Conservation (phyloP, 2,329 filamentous ascomycete genomes). For the Bimuria novae-zelandiae region DNA sequence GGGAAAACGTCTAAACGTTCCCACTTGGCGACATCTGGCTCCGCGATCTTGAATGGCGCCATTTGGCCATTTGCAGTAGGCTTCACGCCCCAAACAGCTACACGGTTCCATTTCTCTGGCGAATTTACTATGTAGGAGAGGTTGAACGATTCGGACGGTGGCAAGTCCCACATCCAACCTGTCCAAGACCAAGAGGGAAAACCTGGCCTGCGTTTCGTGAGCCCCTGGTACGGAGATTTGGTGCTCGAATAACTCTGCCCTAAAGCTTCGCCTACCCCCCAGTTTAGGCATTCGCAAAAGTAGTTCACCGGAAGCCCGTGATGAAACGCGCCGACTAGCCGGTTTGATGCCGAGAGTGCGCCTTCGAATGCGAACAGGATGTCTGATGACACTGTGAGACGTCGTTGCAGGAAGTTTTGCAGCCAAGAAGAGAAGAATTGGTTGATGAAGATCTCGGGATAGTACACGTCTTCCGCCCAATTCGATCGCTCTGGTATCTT, state of each 20-base stretch:
- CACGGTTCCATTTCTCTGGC: background rate
- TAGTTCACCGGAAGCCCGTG: constrained; percentile 4
- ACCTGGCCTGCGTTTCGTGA: constrained; percentile 6
- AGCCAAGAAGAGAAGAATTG: background rate
- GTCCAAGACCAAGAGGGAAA: constrained; percentile 12
- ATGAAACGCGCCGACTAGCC: constrained; percentile 2
- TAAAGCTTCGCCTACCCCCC: background rate
- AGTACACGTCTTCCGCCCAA: constrained; percentile 6
- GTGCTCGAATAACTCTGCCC: background rate
- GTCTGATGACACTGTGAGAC: constrained; percentile 7
- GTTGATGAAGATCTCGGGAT: constrained; percentile 1
- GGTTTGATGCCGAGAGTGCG: constrained; percentile 2
- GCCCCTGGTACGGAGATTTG: background rate
- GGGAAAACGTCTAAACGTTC: background rate
- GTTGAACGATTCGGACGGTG: background rate
- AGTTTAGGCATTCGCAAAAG: constrained; percentile 5
- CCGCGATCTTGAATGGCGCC: background rate
- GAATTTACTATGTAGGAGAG: background rate
- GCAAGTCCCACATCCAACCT: constrained; percentile 9
- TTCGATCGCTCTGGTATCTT: background rate
- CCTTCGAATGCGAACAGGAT: constrained; percentile 4
- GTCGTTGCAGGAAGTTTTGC: constrained; percentile 1
- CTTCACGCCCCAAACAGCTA: constrained; percentile 2
- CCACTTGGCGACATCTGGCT: constrained; percentile 1
- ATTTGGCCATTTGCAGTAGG: background rate